These are phyloP conservation scores for Pythium aquatile DNA, from an alignment of 352 stramenopile genomes.

Conservation along the genomic window DNA sequence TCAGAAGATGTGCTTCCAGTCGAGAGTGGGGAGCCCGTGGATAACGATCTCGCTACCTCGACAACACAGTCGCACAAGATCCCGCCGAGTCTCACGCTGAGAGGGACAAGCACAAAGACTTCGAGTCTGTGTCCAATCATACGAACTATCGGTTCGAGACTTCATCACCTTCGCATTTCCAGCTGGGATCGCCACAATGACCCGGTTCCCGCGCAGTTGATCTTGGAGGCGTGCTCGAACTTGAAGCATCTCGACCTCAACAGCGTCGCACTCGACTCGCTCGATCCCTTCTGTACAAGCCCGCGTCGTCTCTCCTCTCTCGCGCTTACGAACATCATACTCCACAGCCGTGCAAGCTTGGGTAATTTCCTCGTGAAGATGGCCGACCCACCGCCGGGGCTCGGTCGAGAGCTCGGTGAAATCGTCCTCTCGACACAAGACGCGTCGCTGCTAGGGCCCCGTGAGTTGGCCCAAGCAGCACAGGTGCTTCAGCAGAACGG, in stretches of 20 bases:
- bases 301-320: slow-evolving; percentile 6
- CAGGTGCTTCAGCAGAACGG: slow-evolving; percentile 1
- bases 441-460: not conserved
- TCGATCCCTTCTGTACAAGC: not conserved
- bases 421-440: slow-evolving; percentile 5
- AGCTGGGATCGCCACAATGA: not conserved
- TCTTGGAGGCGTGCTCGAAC: slow-evolving; percentile 10
- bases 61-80: not conserved
- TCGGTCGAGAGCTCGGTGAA: slow-evolving; percentile 10
- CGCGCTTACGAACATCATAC: slow-evolving; percentile 8
- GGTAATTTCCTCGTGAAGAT: slow-evolving; percentile 3
- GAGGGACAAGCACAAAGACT: not conserved
- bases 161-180: slow-evolving; percentile 12
- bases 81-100: slow-evolving; percentile 4
- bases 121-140: slow-evolving; percentile 3
- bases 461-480: not conserved
- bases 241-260: slow-evolving; percentile 19
- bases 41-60: not conserved
- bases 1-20: not conserved
- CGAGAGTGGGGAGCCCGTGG: not conserved
- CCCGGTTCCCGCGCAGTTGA: not conserved
- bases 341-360: slow-evolving; percentile 6
- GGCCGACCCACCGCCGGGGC: slow-evolving; percentile 1
- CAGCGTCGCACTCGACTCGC: slow-evolving; percentile 16
- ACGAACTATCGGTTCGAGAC: not conserved